Evolutionary conservation across 2,329 filamentous ascomycete genomes (phyloP), one percentile per base, ranked within the genome.

Genomic region (Talaromyces amestolkiae): DNA sequence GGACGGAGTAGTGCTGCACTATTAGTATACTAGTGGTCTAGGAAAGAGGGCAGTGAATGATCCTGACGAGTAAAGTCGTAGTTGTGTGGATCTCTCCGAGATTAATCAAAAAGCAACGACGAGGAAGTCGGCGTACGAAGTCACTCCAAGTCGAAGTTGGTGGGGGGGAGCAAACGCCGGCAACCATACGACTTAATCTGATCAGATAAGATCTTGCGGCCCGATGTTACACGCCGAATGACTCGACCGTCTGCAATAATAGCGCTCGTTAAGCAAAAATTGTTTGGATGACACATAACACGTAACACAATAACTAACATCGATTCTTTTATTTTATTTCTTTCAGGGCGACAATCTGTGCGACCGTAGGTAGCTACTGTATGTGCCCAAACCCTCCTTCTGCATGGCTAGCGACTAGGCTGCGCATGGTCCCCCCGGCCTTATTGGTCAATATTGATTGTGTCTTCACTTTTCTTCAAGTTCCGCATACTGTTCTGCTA

Each of bases 181-280:
- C 31, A 13, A 7, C 6, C 47, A 53, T 22, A 13, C 53, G 27
- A 27, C 33, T 9, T 51, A 53, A 61, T 63, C 61, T 54, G 61
- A 63, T 63, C 61, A 63, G 61, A 63, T 63, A 63, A 63, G 61
- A 63, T 63, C 45, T 39, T 22, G 31, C n/a, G 27, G 45, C 24
- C 45, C 45, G 35, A n/a, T 22, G 56, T 59, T 47, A 22, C 58
- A 47, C 24, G 58, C 24, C 39, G 37, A 31, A 13, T 24, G 37
- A 60, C 58, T 60, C 58, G 58, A 31, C 22, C 24, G 47, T 17
- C 47, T n/a, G 27, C 49, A 53, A 53, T 53, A 33, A 33, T 4
- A 53, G n/a, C 24, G 2, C 49, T n/a, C 49, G 24, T 22, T 49
- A 51, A 24, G 53, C 5, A 9, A 22, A 22, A 22, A 10, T 39